A percentile compares a stretch with the other conserved stretches of the same genome.
phyloP scores from a whole-genome alignment of 495 filamentous ascomycete species.

The Penicillium coffeae region DNA sequence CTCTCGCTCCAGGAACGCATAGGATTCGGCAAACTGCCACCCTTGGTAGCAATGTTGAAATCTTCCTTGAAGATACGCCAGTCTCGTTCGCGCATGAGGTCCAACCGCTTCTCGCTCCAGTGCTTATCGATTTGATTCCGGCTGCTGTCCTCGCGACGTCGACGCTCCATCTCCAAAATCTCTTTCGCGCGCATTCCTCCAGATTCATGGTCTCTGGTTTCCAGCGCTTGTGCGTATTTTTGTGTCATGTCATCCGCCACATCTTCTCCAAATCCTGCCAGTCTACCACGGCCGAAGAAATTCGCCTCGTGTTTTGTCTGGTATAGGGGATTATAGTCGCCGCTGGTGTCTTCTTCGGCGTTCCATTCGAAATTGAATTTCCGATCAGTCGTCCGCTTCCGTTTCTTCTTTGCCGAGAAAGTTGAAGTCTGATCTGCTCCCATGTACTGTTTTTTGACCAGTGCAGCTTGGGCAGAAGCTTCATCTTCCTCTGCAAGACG shows the following conservation, averaged over 20 bases:
- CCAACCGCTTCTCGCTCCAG: slow-evolving; percentile 95
- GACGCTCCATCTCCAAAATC: slow-evolving; percentile 84
- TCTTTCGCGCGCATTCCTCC: slow-evolving; percentile 73
- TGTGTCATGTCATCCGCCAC: slow-evolving; percentile 61
- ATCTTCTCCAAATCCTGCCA: slow-evolving; percentile 82
- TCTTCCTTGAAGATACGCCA: slow-evolving; percentile 99
- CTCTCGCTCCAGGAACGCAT: slow-evolving; percentile 97
- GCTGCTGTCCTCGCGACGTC: slow-evolving; percentile 70
- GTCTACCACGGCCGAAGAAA: slow-evolving; percentile 75
- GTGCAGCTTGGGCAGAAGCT: slow-evolving; percentile 59
- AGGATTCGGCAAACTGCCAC: slow-evolving; percentile 85
- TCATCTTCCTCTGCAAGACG: slow-evolving; percentile 61
- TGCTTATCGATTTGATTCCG: slow-evolving; percentile 77
- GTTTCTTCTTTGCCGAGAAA: slow-evolving; percentile 95
- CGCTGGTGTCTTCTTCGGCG: slow-evolving; percentile 88
- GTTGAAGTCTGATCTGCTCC: slow-evolving; percentile 82
- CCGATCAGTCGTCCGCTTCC: slow-evolving; percentile 85
- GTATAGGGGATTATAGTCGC: slow-evolving; percentile 87
- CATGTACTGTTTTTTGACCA: slow-evolving; percentile 86
- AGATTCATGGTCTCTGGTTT: slow-evolving; percentile 73
- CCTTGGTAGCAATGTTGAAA: slow-evolving; percentile 93
- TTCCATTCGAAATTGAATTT: slow-evolving; percentile 99
- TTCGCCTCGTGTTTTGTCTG: slow-evolving; percentile 65
- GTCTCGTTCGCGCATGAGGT: slow-evolving; percentile 95
- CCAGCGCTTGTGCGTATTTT: slow-evolving; percentile 75